Percentiles rank a stretch among this genome's conserved stretches.
phyloP scores from a whole-genome alignment of 1,284 basidiomycete genomes.

The Ustilago xerochloae region DNA sequence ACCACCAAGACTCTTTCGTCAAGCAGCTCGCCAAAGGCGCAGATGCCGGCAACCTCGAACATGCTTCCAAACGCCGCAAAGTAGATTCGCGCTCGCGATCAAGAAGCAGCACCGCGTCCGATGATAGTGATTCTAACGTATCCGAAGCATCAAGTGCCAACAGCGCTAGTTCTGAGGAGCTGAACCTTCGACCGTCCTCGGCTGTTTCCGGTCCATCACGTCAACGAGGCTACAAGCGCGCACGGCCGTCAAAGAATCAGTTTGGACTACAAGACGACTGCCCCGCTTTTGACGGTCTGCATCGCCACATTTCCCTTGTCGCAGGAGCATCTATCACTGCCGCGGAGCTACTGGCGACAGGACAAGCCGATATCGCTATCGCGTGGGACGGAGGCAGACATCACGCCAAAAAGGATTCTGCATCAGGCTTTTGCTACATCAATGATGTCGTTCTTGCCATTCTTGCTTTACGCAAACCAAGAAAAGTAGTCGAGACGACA shows the following conservation, averaged over 20 bases:
- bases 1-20: slow-evolving; percentile 30
- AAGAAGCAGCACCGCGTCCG: background rate
- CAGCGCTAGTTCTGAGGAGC: slow-evolving; percentile 3
- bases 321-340: slow-evolving; percentile 83
- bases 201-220: slow-evolving; percentile 7
- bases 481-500: slow-evolving; percentile 18
- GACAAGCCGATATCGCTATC: slow-evolving; percentile 76
- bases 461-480: slow-evolving; percentile 27
- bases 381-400: slow-evolving; percentile 82
- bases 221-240: slow-evolving; percentile 20
- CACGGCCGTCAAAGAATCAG: slow-evolving; percentile 42
- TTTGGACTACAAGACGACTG: slow-evolving; percentile 85
- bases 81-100: background rate
- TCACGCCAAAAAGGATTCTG: slow-evolving; percentile 44
- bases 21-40: slow-evolving; percentile 17
- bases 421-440: slow-evolving; percentile 87
- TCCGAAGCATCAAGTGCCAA: too few relatives aligned
- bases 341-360: slow-evolving; percentile 74
- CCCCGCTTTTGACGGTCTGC: slow-evolving; percentile 78
- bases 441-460: slow-evolving; percentile 84
- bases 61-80: slow-evolving; percentile 9
- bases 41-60: slow-evolving; percentile 1
- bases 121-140: background rate
- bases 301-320: slow-evolving; percentile 77
- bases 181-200: slow-evolving; percentile 15